These are phyloP conservation scores for Carex kokanica DNA, from an alignment of 176 grass and related monocot species.

Conservation along the genomic window DNA sequence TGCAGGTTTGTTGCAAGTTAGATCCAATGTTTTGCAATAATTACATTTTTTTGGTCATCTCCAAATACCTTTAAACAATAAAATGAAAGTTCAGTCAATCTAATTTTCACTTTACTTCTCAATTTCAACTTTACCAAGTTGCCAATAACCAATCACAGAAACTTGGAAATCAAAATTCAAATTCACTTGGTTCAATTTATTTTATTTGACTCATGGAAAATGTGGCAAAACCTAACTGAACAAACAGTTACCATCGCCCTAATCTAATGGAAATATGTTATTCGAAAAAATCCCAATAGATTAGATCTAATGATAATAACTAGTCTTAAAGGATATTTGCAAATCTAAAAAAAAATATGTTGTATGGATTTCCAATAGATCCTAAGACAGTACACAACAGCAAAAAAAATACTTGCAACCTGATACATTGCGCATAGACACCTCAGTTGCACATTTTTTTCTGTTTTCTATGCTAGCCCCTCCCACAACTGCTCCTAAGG, in stretches of 20 bases:
- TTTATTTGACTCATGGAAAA: not conserved
- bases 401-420: conserved; percentile 34
- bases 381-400: not conserved
- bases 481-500: conserved; percentile 76
- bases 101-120: not conserved
- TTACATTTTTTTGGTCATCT: not conserved
- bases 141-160: not conserved
- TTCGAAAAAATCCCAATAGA: not conserved
- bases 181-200: not conserved
- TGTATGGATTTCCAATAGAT: not conserved
- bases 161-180: not conserved
- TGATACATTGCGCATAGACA: conserved; percentile 73
- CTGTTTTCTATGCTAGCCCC: conserved; percentile 68
- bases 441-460: conserved; percentile 74
- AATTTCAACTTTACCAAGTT: conserved; percentile 7
- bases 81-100: not conserved
- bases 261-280: not conserved
- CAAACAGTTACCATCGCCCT: not conserved
- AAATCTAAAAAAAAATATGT: not conserved
- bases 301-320: not conserved
- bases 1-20: not conserved
- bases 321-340: not conserved
- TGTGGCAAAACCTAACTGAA: not conserved
- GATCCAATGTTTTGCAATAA: not conserved
- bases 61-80: not conserved